Conservation (phyloP, 345 rosid genomes). For the Populus tremula region DNA sequence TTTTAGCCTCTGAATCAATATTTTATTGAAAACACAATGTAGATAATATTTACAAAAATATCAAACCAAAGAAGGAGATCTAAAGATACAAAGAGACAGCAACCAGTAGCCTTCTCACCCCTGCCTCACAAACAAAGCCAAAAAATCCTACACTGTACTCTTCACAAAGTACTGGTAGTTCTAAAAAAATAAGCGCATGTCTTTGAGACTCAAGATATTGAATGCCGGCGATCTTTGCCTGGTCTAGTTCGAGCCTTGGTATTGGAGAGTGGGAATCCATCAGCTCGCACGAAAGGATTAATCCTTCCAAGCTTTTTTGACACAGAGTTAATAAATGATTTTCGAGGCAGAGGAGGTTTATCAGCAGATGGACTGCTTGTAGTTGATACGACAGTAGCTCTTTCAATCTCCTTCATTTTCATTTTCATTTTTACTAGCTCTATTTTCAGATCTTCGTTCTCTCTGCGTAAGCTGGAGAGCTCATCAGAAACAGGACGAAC, state of each 20-base stretch:
- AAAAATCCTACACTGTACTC: background rate
- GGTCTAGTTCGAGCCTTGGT: constrained; percentile 58
- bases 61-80: constrained; percentile 24
- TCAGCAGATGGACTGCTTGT: constrained; percentile 49
- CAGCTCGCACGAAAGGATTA: constrained; percentile 51
- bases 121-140: constrained; percentile 12
- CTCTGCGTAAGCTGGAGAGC: constrained; percentile 56
- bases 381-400: constrained; percentile 22
- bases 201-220: constrained; percentile 58
- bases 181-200: background rate
- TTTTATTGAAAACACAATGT: background rate
- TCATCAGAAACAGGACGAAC: constrained; percentile 55
- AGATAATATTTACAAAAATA: constrained; percentile 33
- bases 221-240: constrained; percentile 74
- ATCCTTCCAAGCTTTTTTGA: constrained; percentile 77
- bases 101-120: constrained; percentile 12
- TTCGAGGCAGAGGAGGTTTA: constrained; percentile 77
- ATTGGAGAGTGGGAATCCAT: constrained; percentile 43
- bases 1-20: constrained; percentile 1
- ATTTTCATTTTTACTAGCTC: constrained; percentile 81
- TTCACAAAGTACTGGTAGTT: background rate
- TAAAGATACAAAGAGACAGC: background rate
- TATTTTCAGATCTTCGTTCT: constrained; percentile 77
- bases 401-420: constrained; percentile 75
- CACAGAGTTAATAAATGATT: constrained; percentile 70